Base-by-base conservation (phyloP, 805 yeast species). In the Pachysolen tannophilus region DNA sequence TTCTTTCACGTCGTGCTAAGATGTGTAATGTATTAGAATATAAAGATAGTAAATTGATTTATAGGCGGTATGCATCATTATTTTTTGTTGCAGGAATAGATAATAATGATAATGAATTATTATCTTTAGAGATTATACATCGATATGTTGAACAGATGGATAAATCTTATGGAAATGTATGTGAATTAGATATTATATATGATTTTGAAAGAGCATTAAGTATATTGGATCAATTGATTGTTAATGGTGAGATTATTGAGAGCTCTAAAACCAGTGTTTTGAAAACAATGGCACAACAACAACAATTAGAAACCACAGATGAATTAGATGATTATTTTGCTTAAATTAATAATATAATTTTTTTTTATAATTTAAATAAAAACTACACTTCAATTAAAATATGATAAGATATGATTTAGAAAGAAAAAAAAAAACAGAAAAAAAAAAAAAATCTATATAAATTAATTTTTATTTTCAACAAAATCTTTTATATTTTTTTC, bases 61-160 rank as follows among this genome's bases (percentile, higher is more conserved):
- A 92, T 55, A 71, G 95, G 46, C 70, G 97, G 44, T 92, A 92
- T 53, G 98, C 98, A 1, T 84, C 95, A 31, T 63, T 92, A 38
- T 92, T 85, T 48, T 92, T 92, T 59, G 72, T 92, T 32, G 82
- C 85, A 26, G 96, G 95, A 0, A 75, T 88, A 19, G 92, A 82
- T 34, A 68, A 72, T 28, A 80, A 74, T 30, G 95, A 84, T 50
- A 92, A 92, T 55, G 98, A 92, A 55, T 66, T 92, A 43, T 59
- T 85, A 36, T 78, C 94, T 2, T 64, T 92, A 38, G 98, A 92
- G 50, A 64, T 82, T 13, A 79, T 92, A 34, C 98, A 92, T 55
- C 68, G 97, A 41, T 92, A 79, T 55, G 98, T 92, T 27, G 98
- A 92, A 56, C 87, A 85, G 44, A 86, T 92, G 96, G 98, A 92